Evolutionary conservation across 2,329 filamentous ascomycete genomes (phyloP).

Genomic region (Exophiala oligosperma): DNA sequence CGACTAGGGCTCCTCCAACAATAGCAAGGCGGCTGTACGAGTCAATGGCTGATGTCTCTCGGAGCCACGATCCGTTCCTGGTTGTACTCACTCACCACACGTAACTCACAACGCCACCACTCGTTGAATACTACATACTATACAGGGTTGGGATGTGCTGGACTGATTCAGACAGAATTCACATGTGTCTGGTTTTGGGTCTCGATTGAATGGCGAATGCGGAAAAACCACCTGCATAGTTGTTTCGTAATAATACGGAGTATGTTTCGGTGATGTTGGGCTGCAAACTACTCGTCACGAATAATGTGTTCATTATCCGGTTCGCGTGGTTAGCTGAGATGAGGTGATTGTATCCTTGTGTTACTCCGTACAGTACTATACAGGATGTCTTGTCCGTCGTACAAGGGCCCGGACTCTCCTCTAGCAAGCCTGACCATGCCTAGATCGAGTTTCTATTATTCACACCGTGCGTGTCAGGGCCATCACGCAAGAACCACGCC

Average conservation of each 20-base stretch:
- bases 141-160: too few relatives aligned
- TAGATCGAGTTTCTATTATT: constrained; percentile 28
- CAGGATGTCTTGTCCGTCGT: neutral
- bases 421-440: constrained; percentile 13
- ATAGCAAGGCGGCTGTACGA: too few relatives aligned
- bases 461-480: constrained; percentile 14
- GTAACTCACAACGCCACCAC: too few relatives aligned
- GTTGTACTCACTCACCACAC: too few relatives aligned
- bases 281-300: too few relatives aligned
- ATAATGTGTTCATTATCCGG: too few relatives aligned
- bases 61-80: neutral
- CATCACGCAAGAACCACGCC: constrained; percentile 11
- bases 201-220: too few relatives aligned
- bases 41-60: too few relatives aligned
- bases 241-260: neutral
- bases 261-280: too few relatives aligned
- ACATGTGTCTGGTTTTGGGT: too few relatives aligned
- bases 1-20: neutral
- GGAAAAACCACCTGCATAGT: neutral
- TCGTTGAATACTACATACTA: neutral
- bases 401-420: neutral
- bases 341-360: neutral
- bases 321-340: neutral
- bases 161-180: too few relatives aligned
- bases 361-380: neutral